Percentiles rank a stretch among this genome's conserved stretches.
These are phyloP conservation scores for Plantago rigida DNA, from an alignment of 305 asterid species.

Conservation along the genomic window DNA sequence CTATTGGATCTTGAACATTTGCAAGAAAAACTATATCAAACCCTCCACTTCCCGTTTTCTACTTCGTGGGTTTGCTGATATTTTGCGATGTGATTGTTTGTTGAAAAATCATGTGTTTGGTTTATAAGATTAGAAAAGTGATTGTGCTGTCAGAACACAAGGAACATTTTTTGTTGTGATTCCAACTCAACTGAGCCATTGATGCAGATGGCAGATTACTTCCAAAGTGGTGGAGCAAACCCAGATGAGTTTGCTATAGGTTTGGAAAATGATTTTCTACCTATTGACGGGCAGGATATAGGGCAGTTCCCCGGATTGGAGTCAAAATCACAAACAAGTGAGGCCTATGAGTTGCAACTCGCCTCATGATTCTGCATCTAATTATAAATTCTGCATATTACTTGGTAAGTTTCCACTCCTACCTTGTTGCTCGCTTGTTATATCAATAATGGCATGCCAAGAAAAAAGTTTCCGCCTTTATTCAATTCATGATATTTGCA, in stretches of 20 bases:
- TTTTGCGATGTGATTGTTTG: not conserved
- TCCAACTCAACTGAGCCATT: slow-evolving; percentile 8
- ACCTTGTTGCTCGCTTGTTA: slow-evolving; percentile 8
- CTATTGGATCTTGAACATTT: too few species aligned
- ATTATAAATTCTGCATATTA: not conserved
- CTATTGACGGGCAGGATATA: slow-evolving; percentile 65
- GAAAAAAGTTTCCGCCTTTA: slow-evolving; percentile 15
- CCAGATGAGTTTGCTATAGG: slow-evolving; percentile 86
- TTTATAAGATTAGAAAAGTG: not conserved
- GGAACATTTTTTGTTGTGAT: not conserved
- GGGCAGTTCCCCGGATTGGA: slow-evolving; percentile 86
- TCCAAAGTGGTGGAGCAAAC: slow-evolving; percentile 55
- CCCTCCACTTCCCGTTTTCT: not conserved
- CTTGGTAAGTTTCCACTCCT: slow-evolving; percentile 20
- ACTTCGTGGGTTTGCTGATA: not conserved
- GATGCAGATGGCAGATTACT: slow-evolving; percentile 74
- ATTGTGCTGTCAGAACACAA: not conserved
- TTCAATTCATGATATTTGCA: slow-evolving; percentile 10
- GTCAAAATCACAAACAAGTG: slow-evolving; percentile 33
- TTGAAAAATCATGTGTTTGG: not conserved
- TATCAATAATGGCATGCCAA: not conserved
- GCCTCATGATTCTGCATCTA: slow-evolving; percentile 30
- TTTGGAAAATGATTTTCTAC: slow-evolving; percentile 49
- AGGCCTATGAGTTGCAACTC: slow-evolving; percentile 40
- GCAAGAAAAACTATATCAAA: too few species aligned